Percentiles rank a stretch among this genome's conserved stretches.
Conservation (phyloP, 139 green algal genomes). For the Chlamydomonas urium region DNA sequence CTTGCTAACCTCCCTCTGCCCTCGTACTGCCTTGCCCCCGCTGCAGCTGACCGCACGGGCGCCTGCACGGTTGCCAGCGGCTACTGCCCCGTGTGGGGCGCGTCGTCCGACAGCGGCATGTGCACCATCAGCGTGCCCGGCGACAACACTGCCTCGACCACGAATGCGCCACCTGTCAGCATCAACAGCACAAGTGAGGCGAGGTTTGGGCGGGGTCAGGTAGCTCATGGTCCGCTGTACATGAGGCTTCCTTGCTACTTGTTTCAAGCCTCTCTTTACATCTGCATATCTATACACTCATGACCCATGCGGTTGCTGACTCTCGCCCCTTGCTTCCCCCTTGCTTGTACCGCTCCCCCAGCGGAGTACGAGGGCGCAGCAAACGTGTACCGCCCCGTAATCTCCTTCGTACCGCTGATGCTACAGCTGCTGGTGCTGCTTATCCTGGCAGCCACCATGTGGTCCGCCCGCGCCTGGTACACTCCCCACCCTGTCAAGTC, state of each 20-base stretch:
- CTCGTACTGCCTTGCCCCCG: background rate
- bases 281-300: background rate
- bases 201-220: too few species aligned
- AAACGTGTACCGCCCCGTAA: conserved; percentile 20
- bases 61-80: conserved; percentile 1
- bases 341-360: background rate
- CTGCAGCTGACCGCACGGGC: conserved; percentile 1
- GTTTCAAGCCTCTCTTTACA: background rate
- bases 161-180: background rate
- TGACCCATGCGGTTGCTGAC: too few species aligned
- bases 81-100: background rate
- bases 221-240: background rate
- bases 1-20: background rate
- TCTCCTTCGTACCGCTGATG: conserved; percentile 26
- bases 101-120: background rate
- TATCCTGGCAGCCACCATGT: background rate
- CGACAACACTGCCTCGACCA: background rate
- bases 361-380: background rate
- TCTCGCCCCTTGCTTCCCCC: background rate
- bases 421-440: conserved; percentile 1
- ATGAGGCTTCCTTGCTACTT: background rate
- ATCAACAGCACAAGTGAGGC: background rate
- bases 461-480: background rate
- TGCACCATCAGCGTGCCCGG: background rate
- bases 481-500: too few species aligned